These are phyloP conservation scores for Veloboletus limbatus DNA, from an alignment of 1,284 basidiomycete species.

Conservation along the genomic window DNA sequence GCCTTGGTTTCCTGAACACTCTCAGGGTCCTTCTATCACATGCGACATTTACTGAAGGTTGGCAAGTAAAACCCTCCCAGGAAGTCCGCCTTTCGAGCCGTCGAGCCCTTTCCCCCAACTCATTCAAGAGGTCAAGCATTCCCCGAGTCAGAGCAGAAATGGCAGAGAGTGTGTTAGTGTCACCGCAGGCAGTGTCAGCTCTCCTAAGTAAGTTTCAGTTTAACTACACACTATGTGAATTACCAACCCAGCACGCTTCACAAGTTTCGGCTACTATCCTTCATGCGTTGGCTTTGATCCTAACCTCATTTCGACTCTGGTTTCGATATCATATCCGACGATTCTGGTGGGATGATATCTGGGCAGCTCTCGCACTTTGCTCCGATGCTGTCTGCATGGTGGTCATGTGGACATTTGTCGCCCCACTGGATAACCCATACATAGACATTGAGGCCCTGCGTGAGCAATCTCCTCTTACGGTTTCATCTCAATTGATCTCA, in stretches of 20 bases:
- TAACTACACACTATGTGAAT: neutral
- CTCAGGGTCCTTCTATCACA: conserved; percentile 22
- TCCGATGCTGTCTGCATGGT: conserved; percentile 14
- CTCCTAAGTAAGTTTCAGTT: conserved; percentile 17
- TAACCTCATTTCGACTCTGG: conserved; percentile 29
- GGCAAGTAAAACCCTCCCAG: neutral
- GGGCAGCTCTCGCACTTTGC: conserved; percentile 22
- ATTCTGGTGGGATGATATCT: conserved; percentile 33
- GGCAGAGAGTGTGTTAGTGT: neutral
- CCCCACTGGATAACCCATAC: conserved; percentile 19
- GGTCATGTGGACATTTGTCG: conserved; percentile 11
- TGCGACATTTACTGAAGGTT: neutral
- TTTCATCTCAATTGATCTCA: neutral
- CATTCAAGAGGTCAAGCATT: neutral
- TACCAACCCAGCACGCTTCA: neutral
- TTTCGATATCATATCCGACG: conserved; percentile 22
- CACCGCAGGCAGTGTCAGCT: conserved; percentile 15
- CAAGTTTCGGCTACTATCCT: conserved; percentile 22
- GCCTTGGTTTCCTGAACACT: conserved; percentile 5
- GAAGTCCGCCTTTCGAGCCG: neutral
- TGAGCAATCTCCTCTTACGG: conserved; percentile 5
- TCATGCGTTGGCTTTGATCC: conserved; percentile 17
- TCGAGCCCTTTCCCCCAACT: neutral
- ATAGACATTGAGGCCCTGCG: conserved; percentile 8
- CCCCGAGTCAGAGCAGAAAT: conserved; percentile 4